Conservation (phyloP, 176 grass and related monocot species). For the Bolboschoenus planiculmis region DNA sequence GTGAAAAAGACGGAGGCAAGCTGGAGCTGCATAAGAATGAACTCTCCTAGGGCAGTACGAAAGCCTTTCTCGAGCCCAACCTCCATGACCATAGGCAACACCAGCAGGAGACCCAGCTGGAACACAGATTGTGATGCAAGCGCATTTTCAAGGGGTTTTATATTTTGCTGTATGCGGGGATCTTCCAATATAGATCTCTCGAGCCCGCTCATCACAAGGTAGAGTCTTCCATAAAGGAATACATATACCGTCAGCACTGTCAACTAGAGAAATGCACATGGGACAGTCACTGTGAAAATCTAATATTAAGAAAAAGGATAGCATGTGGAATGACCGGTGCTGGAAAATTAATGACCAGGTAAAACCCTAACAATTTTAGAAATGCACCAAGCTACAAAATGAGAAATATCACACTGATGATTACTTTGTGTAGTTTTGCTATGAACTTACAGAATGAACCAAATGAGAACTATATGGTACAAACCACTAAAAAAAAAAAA, state of each 20-base stretch:
- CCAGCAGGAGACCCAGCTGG: constrained; percentile 81
- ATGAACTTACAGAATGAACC: neutral
- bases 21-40: constrained; percentile 95
- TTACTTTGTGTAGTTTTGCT: neutral
- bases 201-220: constrained; percentile 86
- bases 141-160: constrained; percentile 76
- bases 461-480: neutral
- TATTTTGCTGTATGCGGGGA: constrained; percentile 52
- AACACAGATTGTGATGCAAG: constrained; percentile 85
- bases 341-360: neutral
- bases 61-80: constrained; percentile 94
- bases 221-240: constrained; percentile 86
- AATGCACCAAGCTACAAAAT: neutral
- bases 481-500: neutral
- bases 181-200: constrained; percentile 79
- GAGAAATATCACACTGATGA: neutral
- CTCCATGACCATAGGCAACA: constrained; percentile 96
- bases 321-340: neutral
- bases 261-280: constrained; percentile 37
- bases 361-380: neutral
- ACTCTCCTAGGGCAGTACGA: constrained; percentile 78
- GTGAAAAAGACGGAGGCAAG: constrained; percentile 90
- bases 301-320: neutral
- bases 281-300: neutral
- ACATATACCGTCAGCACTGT: constrained; percentile 90